Conservation (phyloP, 108 stramenopile genomes). For the Aurantiochytrium sp. region DNA sequence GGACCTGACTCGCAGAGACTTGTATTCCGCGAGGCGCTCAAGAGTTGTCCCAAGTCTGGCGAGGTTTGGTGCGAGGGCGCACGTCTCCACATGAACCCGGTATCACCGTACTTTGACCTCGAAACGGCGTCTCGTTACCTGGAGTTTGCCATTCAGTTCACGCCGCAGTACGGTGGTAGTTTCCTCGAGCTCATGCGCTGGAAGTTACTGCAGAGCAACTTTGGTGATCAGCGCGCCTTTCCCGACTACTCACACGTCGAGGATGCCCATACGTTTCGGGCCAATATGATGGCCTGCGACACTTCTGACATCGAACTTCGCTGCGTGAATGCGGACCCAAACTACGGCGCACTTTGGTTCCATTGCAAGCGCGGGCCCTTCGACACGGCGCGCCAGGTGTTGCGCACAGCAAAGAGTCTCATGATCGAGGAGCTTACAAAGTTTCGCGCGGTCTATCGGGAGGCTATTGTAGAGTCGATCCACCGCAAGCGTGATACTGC, state of each 20-base stretch:
- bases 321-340: conserved; percentile 90
- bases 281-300: conserved; percentile 41
- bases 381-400: conserved; percentile 59
- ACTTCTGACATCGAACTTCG: conserved; percentile 60
- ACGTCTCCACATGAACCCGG: conserved; percentile 35
- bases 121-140: conserved; percentile 63
- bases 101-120: conserved; percentile 70
- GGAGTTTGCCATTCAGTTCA: conserved; percentile 89
- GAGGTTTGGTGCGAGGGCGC: conserved; percentile 96
- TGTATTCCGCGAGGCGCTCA: conserved; percentile 66
- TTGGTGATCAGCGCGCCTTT: not conserved
- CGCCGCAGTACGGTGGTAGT: conserved; percentile 92
- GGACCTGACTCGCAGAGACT: conserved; percentile 69
- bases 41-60: conserved; percentile 88
- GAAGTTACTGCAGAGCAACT: conserved; percentile 53
- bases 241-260: not conserved
- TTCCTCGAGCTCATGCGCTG: conserved; percentile 73
- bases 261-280: not conserved
- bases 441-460: conserved; percentile 26
- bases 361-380: conserved; percentile 67
- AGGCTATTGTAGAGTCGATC: not conserved
- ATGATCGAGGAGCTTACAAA: conserved; percentile 37
- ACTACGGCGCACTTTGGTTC: conserved; percentile 92
- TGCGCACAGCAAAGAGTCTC: conserved; percentile 32
- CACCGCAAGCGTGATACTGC: not conserved